A percentile compares a stretch with the other conserved stretches of the same genome.
These are phyloP conservation scores for Syzygium oleosum DNA, from an alignment of 345 rosid species.

Conservation along the genomic window DNA sequence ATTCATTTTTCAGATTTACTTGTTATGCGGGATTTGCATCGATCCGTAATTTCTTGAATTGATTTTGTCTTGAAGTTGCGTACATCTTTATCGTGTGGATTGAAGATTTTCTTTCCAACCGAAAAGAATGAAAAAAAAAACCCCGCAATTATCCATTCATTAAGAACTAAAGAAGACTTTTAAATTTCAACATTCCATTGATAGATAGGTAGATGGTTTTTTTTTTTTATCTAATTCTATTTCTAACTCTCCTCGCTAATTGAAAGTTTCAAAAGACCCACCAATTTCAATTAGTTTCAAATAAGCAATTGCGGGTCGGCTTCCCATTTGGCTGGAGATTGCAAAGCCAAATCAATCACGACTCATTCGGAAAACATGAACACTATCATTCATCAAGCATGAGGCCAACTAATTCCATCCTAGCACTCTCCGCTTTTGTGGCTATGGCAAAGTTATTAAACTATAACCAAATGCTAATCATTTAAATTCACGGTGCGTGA, in stretches of 20 bases:
- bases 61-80: too few relatives aligned
- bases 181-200: neutral
- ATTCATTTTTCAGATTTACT: too few relatives aligned
- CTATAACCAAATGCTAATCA: neutral
- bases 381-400: neutral
- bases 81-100: too few relatives aligned
- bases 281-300: neutral
- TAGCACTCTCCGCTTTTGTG: fast-evolving
- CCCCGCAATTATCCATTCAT: neutral
- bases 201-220: too few relatives aligned
- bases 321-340: too few relatives aligned
- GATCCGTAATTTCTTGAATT: too few relatives aligned
- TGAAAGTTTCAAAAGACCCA: too few relatives aligned
- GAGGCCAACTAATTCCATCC: neutral
- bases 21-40: too few relatives aligned
- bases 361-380: neutral
- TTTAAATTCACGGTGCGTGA: neutral
- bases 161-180: neutral
- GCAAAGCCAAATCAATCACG: neutral
- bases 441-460: fast-evolving
- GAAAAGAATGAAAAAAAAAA: too few relatives aligned
- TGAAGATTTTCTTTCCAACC: too few relatives aligned
- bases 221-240: too few relatives aligned
- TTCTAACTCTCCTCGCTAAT: too few relatives aligned
- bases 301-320: neutral